Percentiles rank a stretch among this genome's conserved stretches.
phyloP scores from a whole-genome alignment of 73 alveolate genomes.

The Paramecium pentaurelia region DNA sequence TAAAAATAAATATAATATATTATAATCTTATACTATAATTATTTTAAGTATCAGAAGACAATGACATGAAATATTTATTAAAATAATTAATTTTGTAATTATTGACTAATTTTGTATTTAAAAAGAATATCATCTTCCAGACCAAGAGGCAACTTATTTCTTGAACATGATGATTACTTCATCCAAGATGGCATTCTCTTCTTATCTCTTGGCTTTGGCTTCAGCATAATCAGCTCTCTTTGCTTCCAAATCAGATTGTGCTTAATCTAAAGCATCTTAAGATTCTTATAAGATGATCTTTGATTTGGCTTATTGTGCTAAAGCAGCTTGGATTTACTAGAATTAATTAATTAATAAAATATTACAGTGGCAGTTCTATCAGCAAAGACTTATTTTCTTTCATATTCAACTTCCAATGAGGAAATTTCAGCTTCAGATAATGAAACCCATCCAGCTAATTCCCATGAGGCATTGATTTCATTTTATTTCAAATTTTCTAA shows the following conservation, averaged over 20 bases:
- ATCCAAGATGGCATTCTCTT: constrained; percentile 47
- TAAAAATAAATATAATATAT: too few relatives aligned
- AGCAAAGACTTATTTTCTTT: constrained; percentile 50
- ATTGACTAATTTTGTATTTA: constrained; percentile 4
- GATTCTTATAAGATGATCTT: constrained; percentile 44
- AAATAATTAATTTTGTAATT: not conserved
- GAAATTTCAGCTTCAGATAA: constrained; percentile 50
- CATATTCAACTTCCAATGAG: constrained; percentile 37
- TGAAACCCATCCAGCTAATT: constrained; percentile 48
- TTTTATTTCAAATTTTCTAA: constrained; percentile 23
- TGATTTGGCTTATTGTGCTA: constrained; percentile 35
- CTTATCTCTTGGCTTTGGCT: constrained; percentile 41
- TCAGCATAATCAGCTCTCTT: constrained; percentile 30
- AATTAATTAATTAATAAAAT: not conserved
- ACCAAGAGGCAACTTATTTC: constrained; percentile 51
- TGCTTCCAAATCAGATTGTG: constrained; percentile 39
- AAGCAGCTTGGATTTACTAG: constrained; percentile 40
- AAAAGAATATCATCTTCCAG: constrained; percentile 33
- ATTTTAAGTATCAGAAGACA: not conserved
- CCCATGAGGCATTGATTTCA: constrained; percentile 49
- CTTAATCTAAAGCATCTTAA: constrained; percentile 45
- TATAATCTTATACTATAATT: too few relatives aligned
- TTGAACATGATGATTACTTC: constrained; percentile 51
- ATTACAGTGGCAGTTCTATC: constrained; percentile 45
- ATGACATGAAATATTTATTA: too few relatives aligned